Evolutionary conservation across 2,329 filamentous ascomycete species (phyloP).

Genomic region (Escovopsis sp.): DNA sequence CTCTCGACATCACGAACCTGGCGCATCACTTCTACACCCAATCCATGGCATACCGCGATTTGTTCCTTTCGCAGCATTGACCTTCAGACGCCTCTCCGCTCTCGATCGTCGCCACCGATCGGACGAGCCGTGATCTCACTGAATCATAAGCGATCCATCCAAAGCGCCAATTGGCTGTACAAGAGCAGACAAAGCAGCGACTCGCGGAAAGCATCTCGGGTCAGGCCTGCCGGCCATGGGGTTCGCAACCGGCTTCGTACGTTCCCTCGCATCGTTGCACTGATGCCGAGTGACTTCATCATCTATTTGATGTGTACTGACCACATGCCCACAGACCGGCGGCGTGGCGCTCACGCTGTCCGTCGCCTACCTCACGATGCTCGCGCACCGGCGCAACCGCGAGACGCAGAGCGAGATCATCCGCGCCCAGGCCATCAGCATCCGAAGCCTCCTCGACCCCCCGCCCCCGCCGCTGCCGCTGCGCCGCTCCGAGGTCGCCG

Average conservation of each 20-base stretch:
- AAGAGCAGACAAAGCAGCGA: no score
- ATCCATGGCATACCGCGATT: no score
- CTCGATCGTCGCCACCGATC: no score
- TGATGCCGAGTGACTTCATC: not conserved
- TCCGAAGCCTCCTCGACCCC: conserved; percentile 38
- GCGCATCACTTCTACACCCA: no score
- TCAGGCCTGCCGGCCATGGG: conserved; percentile 36
- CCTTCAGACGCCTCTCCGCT: no score
- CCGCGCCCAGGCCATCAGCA: conserved; percentile 39
- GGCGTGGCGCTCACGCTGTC: conserved; percentile 64
- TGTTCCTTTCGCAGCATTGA: no score
- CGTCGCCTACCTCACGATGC: conserved; percentile 55
- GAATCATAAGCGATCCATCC: no score
- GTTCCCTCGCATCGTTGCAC: conserved; percentile 16
- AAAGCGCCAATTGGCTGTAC: no score
- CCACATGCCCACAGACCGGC: conserved; percentile 41
- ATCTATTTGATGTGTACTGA: not conserved
- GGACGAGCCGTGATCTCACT: no score
- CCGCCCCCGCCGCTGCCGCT: conserved; percentile 32
- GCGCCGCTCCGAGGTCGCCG: conserved; percentile 34
- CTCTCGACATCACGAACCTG: no score
- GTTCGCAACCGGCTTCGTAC: conserved; percentile 60
- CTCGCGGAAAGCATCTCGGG: no score
- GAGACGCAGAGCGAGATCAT: conserved; percentile 41
- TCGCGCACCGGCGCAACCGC: conserved; percentile 56